These are phyloP conservation scores for Corylus heterophylla DNA, from an alignment of 306 rosid species.

Conservation along the genomic window DNA sequence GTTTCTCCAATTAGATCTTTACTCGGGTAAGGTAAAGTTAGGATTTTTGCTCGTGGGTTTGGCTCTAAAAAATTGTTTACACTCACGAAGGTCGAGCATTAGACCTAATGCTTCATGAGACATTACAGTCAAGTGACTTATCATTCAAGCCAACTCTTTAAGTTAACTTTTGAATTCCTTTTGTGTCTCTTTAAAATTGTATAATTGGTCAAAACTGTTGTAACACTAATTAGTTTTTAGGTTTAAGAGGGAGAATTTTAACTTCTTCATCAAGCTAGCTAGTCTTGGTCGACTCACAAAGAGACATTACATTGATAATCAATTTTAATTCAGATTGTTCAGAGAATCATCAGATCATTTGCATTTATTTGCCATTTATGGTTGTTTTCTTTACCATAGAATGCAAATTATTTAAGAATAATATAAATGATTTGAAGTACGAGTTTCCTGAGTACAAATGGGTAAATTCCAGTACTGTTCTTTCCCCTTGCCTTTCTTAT, in stretches of 20 bases:
- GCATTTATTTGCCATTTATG: background rate
- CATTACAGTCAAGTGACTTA: too few relatives aligned
- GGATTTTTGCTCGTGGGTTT: too few relatives aligned
- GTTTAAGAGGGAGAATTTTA: background rate
- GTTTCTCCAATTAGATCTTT: too few relatives aligned
- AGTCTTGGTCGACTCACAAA: too few relatives aligned
- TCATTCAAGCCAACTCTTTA: too few relatives aligned
- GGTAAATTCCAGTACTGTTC: background rate
- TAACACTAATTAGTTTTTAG: background rate
- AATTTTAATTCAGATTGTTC: too few relatives aligned
- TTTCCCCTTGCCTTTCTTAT: background rate
- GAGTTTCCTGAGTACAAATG: background rate
- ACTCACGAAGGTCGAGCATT: too few relatives aligned
- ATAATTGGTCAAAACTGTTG: background rate
- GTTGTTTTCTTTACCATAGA: background rate
- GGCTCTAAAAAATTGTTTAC: too few relatives aligned
- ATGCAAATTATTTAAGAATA: background rate
- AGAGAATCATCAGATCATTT: background rate
- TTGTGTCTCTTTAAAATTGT: background rate
- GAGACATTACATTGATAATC: too few relatives aligned
- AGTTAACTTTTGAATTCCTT: background rate
- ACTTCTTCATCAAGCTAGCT: background rate
- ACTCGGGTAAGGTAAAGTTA: too few relatives aligned
- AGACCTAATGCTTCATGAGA: too few relatives aligned
- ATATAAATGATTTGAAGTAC: background rate